phyloP scores from a whole-genome alignment of 768 basidiomycete genomes.

The Boletus pseudopeckii region DNA sequence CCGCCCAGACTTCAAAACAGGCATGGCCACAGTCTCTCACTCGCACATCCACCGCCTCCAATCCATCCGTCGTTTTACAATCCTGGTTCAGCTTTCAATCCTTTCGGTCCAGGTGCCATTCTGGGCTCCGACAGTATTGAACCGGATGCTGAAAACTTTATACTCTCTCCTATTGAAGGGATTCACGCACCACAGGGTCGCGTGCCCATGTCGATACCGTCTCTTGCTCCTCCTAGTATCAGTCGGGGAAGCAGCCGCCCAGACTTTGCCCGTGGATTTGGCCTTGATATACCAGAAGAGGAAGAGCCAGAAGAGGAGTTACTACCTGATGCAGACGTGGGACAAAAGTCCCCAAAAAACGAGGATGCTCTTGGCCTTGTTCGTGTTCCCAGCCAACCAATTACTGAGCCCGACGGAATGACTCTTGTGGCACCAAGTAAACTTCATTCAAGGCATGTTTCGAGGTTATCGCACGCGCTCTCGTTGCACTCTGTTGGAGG shows the following conservation, averaged over 20 bases:
- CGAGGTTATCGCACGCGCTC: slow-evolving; percentile 62
- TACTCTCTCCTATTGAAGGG: slow-evolving; percentile 25
- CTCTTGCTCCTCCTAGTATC: slow-evolving; percentile 43
- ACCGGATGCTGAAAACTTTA: slow-evolving; percentile 24
- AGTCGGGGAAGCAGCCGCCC: slow-evolving; percentile 52
- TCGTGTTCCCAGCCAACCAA: slow-evolving; percentile 25
- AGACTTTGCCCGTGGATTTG: slow-evolving; percentile 78
- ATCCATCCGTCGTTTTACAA: slow-evolving; percentile 34
- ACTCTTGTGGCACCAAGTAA: slow-evolving; percentile 49
- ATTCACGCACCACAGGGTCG: slow-evolving; percentile 57
- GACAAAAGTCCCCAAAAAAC: slow-evolving; percentile 39
- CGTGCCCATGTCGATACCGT: slow-evolving; percentile 43
- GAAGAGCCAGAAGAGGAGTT: slow-evolving; percentile 54
- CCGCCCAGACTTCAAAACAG: slow-evolving; percentile 45
- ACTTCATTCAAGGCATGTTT: slow-evolving; percentile 67
- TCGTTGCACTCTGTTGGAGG: slow-evolving; percentile 64
- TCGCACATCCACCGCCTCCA: slow-evolving; percentile 53
- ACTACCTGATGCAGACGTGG: slow-evolving; percentile 27
- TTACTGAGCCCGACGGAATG: slow-evolving; percentile 37
- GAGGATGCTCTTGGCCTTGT: slow-evolving; percentile 24
- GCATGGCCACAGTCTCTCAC: slow-evolving; percentile 73
- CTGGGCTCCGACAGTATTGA: slow-evolving; percentile 49
- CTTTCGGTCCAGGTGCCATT: slow-evolving; percentile 58
- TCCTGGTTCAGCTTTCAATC: slow-evolving; percentile 50
- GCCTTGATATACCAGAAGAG: slow-evolving; percentile 75